Conservation (phyloP, 2,329 filamentous ascomycete species). For the Dryadomyces quercus-mongolicae region DNA sequence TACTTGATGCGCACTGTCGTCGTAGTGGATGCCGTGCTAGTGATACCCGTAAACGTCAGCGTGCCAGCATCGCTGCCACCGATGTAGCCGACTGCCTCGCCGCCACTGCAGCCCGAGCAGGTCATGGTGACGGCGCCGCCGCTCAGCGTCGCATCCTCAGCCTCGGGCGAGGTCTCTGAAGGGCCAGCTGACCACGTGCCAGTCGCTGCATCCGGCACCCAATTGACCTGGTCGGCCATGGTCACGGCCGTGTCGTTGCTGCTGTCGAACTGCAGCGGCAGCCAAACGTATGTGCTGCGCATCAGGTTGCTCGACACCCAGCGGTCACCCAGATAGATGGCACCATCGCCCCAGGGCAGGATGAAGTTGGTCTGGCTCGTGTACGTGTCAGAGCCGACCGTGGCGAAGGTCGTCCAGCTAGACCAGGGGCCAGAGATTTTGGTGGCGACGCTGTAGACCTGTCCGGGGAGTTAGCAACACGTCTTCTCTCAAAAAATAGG, state of each 20-base stretch:
- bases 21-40: slow-evolving; percentile 25
- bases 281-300: slow-evolving; percentile 49
- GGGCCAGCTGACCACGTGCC: slow-evolving; percentile 22
- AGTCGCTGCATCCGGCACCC: slow-evolving; percentile 25
- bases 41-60: slow-evolving; percentile 33
- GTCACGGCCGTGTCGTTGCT: slow-evolving; percentile 28
- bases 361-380: slow-evolving; percentile 39
- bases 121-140: slow-evolving; percentile 31
- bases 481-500: not conserved
- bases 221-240: slow-evolving; percentile 41
- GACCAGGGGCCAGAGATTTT: slow-evolving; percentile 14
- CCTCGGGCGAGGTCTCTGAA: slow-evolving; percentile 15
- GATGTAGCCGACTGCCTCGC: slow-evolving; percentile 38
- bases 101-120: slow-evolving; percentile 41
- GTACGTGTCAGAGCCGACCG: slow-evolving; percentile 32
- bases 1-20: slow-evolving; percentile 43
- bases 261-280: slow-evolving; percentile 31
- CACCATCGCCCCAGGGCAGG: slow-evolving; percentile 18
- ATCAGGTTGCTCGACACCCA: slow-evolving; percentile 40
- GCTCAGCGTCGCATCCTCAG: slow-evolving; percentile 20
- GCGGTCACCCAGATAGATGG: slow-evolving; percentile 44
- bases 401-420: slow-evolving; percentile 37
- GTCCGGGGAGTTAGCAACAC: slow-evolving; percentile 1
- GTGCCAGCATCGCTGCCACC: slow-evolving; percentile 34
- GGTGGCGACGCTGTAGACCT: slow-evolving; percentile 20